Percentiles rank a stretch among this genome's conserved stretches.
Evolutionary conservation across 2,329 filamentous ascomycete species (phyloP).

Genomic region (Chalaropsis thielavioides): DNA sequence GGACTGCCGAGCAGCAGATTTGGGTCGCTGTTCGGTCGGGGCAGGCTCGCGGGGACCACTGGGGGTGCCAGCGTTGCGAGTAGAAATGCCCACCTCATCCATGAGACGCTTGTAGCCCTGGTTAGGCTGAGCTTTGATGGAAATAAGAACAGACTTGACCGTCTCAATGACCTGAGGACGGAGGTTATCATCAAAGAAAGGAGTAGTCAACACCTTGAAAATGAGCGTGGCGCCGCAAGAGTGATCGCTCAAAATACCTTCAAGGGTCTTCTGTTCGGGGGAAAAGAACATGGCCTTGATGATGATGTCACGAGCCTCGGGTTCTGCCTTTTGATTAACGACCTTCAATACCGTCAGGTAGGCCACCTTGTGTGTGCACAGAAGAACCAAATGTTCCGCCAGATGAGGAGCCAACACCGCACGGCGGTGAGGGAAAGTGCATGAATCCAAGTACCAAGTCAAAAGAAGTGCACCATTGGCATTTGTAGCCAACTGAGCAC

Average conservation of each 20-base stretch:
- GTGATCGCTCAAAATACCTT: conserved; percentile 82
- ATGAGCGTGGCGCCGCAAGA: conserved; percentile 88
- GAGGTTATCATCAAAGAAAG: conserved; percentile 89
- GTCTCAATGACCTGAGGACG: conserved; percentile 80
- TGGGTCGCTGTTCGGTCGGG: conserved; percentile 36
- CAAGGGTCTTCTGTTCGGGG: conserved; percentile 68
- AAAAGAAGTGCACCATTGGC: conserved; percentile 85
- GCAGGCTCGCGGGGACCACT: conserved; percentile 31
- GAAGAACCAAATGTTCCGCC: conserved; percentile 80
- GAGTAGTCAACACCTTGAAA: conserved; percentile 95
- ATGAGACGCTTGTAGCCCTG: conserved; percentile 97
- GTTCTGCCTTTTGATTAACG: conserved; percentile 92
- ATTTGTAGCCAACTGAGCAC: conserved; percentile 89
- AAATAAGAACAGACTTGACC: conserved; percentile 73
- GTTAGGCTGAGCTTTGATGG: conserved; percentile 81
- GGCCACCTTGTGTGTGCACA: conserved; percentile 97
- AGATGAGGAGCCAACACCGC: conserved; percentile 84
- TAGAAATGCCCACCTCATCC: conserved; percentile 91
- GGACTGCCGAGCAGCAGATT: conserved; percentile 43
- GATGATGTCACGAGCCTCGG: conserved; percentile 80
- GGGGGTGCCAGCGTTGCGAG: conserved; percentile 34
- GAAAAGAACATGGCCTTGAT: conserved; percentile 88
- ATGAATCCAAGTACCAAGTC: conserved; percentile 97
- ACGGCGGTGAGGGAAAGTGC: conserved; percentile 82
- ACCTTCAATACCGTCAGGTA: conserved; percentile 96